Conservation (phyloP, 306 rosid species). For the Purshia tridentata region DNA sequence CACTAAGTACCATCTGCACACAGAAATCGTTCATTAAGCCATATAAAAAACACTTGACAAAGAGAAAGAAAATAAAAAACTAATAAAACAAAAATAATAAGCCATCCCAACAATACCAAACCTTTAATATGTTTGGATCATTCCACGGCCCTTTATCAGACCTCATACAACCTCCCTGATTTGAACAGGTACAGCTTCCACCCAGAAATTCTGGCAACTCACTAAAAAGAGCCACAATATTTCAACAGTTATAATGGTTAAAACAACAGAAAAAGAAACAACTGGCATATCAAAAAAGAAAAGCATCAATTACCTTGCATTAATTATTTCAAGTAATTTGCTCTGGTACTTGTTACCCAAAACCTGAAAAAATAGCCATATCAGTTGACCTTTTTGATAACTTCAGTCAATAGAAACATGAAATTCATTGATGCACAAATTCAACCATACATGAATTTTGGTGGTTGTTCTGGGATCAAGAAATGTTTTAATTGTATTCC, state of each 20-base stretch:
- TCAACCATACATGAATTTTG: slow-evolving; percentile 79
- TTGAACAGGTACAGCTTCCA: slow-evolving; percentile 75
- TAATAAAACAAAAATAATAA: slow-evolving; percentile 5
- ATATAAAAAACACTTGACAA: slow-evolving; percentile 14
- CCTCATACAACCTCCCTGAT: slow-evolving; percentile 78
- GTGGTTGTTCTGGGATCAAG: slow-evolving; percentile 78
- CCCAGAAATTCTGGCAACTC: slow-evolving; percentile 91
- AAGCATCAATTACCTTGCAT: slow-evolving; percentile 56
- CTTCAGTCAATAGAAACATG: slow-evolving; percentile 20
- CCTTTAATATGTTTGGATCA: slow-evolving; percentile 78
- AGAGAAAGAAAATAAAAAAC: slow-evolving; percentile 18
- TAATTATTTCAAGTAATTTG: slow-evolving; percentile 75
- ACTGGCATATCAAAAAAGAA: slow-evolving; percentile 12
- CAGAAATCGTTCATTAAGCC: slow-evolving; percentile 26
- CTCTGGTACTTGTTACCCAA: slow-evolving; percentile 78
- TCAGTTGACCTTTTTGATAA: slow-evolving; percentile 22
- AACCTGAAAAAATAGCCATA: slow-evolving; percentile 54
- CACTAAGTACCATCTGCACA: slow-evolving; percentile 68
- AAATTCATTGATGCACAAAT: slow-evolving; percentile 6
- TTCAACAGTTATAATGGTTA: slow-evolving; percentile 20
- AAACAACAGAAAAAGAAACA: slow-evolving; percentile 13
- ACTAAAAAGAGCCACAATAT: slow-evolving; percentile 41
- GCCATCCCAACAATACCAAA: slow-evolving; percentile 19
- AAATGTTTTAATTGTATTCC: slow-evolving; percentile 78
- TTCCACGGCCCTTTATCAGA: slow-evolving; percentile 96